Evolutionary conservation across 805 yeast genomes (phyloP).

Genomic region (Peterozyma toletana): DNA sequence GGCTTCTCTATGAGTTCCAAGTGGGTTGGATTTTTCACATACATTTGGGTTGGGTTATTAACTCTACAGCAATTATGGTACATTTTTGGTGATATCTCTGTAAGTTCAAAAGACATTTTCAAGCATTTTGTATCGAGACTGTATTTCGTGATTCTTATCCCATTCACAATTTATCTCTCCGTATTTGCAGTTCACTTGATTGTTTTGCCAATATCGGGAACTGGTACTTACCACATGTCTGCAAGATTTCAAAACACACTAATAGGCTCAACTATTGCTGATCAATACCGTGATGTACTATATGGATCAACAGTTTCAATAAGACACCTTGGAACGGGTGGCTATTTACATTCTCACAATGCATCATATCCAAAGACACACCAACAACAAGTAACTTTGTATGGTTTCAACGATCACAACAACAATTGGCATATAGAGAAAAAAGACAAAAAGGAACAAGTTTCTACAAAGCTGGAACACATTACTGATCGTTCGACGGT

Average conservation of each 20-base stretch:
- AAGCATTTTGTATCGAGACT: constrained; percentile 34
- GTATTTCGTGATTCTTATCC: constrained; percentile 40
- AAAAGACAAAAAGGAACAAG: constrained; percentile 23
- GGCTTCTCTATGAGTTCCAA: constrained; percentile 59
- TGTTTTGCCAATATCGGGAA: constrained; percentile 40
- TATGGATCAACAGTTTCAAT: constrained; percentile 68
- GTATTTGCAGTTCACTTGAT: constrained; percentile 53
- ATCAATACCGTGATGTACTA: constrained; percentile 56
- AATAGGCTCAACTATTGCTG: constrained; percentile 27
- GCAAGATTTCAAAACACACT: constrained; percentile 63
- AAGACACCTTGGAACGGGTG: constrained; percentile 68
- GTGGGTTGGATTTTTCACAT: constrained; percentile 64
- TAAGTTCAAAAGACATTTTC: constrained; percentile 28
- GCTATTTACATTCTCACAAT: constrained; percentile 75
- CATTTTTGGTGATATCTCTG: constrained; percentile 57
- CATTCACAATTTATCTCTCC: constrained; percentile 49
- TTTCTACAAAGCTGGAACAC: constrained; percentile 22
- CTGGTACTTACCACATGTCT: constrained; percentile 55
- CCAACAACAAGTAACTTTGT: constrained; percentile 76
- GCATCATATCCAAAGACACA: constrained; percentile 50
- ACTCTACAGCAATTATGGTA: constrained; percentile 55
- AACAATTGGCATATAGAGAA: constrained; percentile 72
- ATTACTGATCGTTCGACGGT: constrained; percentile 46
- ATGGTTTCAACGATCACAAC: constrained; percentile 50
- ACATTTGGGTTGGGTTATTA: constrained; percentile 53